Percentiles rank a stretch among this genome's conserved stretches.
These are phyloP conservation scores for Diplotaxis tenuifolia DNA, from an alignment of 345 rosid genomes.

Conservation along the genomic window DNA sequence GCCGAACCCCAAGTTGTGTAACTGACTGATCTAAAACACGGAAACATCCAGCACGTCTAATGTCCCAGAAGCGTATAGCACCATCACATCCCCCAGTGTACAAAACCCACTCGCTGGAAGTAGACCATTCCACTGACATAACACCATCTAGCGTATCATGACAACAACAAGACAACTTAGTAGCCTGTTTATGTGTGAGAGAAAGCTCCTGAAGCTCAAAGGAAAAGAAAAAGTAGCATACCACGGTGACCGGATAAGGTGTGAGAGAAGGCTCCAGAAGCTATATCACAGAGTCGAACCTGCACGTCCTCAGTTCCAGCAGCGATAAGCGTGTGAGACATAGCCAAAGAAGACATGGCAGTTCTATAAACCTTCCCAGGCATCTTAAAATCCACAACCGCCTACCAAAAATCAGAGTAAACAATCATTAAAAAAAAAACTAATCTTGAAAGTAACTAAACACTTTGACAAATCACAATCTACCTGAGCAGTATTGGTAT, in stretches of 20 bases:
- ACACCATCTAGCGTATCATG: constrained; percentile 66
- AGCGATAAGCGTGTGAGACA: constrained; percentile 87
- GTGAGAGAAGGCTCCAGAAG: constrained; percentile 88
- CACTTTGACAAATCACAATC: background rate
- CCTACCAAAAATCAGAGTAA: constrained; percentile 42
- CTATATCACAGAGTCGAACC: constrained; percentile 91
- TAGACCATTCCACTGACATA: constrained; percentile 94
- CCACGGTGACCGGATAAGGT: constrained; percentile 97
- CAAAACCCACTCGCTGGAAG: constrained; percentile 90
- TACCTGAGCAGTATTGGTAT: constrained; percentile 84
- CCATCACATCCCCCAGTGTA: constrained; percentile 96
- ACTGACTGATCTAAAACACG: constrained; percentile 81
- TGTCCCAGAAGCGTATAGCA: constrained; percentile 97
- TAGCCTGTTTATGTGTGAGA: background rate
- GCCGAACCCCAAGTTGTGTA: constrained; percentile 81
- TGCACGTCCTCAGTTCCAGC: constrained; percentile 95
- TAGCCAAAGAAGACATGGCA: constrained; percentile 88
- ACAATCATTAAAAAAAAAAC: too few relatives aligned
- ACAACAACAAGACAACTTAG: constrained; percentile 14
- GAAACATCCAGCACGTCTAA: constrained; percentile 90
- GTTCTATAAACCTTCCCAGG: constrained; percentile 92
- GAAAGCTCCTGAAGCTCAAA: background rate
- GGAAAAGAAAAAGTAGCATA: constrained; percentile 34
- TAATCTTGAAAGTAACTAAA: background rate
- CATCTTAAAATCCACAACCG: constrained; percentile 79